phyloP scores from a whole-genome alignment of 1,284 basidiomycete genomes.

The Coriolopsis trogii region DNA sequence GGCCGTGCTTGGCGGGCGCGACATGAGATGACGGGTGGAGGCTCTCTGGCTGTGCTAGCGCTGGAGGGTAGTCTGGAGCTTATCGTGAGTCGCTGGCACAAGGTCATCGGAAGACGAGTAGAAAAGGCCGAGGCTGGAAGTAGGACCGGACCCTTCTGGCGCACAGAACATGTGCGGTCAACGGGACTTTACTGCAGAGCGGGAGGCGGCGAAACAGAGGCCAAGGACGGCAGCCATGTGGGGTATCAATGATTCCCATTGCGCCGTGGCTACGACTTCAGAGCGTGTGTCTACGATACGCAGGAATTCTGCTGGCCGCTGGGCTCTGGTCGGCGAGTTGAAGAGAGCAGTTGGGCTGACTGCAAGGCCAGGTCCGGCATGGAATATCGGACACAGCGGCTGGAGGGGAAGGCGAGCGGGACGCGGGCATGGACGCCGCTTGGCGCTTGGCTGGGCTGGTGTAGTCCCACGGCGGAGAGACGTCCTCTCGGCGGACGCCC shows the following conservation, averaged over 20 bases:
- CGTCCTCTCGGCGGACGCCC: not conserved
- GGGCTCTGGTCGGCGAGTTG: not conserved
- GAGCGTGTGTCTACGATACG: too few relatives aligned
- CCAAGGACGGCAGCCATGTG: too few relatives aligned
- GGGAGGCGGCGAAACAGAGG: too few relatives aligned
- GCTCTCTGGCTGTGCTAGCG: not conserved
- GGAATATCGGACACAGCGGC: not conserved
- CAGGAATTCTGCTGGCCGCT: too few relatives aligned
- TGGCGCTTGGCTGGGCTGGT: not conserved
- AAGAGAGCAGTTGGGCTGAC: not conserved
- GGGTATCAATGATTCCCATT: too few relatives aligned
- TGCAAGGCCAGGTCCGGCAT: not conserved
- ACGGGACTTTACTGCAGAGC: too few relatives aligned
- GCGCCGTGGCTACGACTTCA: slow-evolving; percentile 1
- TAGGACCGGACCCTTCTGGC: too few relatives aligned
- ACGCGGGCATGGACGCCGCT: not conserved
- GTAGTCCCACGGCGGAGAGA: slow-evolving; percentile 5
- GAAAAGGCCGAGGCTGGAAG: too few relatives aligned
- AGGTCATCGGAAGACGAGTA: too few relatives aligned
- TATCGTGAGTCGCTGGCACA: slow-evolving; percentile 2
- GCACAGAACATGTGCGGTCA: too few relatives aligned
- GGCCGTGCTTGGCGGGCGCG: slow-evolving; percentile 1
- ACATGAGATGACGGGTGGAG: not conserved
- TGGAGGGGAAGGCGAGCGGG: not conserved
- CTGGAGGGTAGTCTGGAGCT: slow-evolving; percentile 8